A percentile compares a stretch with the other conserved stretches of the same genome.
These are phyloP conservation scores for Backusella tarrabulga DNA, from an alignment of 192 early-diverging fungal genomes.

Conservation along the genomic window DNA sequence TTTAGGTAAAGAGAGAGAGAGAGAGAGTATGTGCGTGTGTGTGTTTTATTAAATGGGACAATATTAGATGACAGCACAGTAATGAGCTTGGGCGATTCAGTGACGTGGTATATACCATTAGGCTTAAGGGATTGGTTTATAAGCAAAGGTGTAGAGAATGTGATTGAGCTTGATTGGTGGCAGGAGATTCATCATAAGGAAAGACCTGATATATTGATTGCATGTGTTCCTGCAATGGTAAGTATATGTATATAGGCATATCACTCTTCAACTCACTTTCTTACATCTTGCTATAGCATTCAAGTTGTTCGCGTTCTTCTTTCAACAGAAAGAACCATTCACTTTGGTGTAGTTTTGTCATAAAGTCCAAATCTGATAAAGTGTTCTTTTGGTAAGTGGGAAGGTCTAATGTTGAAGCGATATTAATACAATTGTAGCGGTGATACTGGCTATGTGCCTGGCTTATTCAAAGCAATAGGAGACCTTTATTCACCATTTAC, in stretches of 20 bases:
- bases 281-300: slow-evolving; percentile 30
- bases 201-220: slow-evolving; percentile 41
- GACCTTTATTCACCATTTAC: slow-evolving; percentile 43
- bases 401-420: too few relatives aligned
- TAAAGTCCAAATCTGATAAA: slow-evolving; percentile 29
- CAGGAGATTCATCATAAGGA: slow-evolving; percentile 46
- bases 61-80: slow-evolving; percentile 36
- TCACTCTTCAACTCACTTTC: too few relatives aligned
- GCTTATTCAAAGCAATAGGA: slow-evolving; percentile 46
- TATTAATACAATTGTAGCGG: slow-evolving; percentile 2
- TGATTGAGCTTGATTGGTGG: slow-evolving; percentile 60
- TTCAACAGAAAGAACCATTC: slow-evolving; percentile 44
- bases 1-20: slow-evolving; percentile 9
- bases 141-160: slow-evolving; percentile 40
- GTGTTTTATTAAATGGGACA: too few relatives aligned
- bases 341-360: slow-evolving; percentile 48
- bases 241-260: background rate
- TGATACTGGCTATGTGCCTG: slow-evolving; percentile 48
- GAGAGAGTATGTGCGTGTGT: too few relatives aligned
- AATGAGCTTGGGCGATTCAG: slow-evolving; percentile 37
- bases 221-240: slow-evolving; percentile 39
- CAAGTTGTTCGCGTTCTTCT: slow-evolving; percentile 38
- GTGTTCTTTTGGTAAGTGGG: slow-evolving; percentile 43
- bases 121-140: slow-evolving; percentile 45
- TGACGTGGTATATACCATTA: slow-evolving; percentile 51